Evolutionary conservation across 1,284 basidiomycete species (phyloP).

Genomic region (Fomitiporia mediterranea): DNA sequence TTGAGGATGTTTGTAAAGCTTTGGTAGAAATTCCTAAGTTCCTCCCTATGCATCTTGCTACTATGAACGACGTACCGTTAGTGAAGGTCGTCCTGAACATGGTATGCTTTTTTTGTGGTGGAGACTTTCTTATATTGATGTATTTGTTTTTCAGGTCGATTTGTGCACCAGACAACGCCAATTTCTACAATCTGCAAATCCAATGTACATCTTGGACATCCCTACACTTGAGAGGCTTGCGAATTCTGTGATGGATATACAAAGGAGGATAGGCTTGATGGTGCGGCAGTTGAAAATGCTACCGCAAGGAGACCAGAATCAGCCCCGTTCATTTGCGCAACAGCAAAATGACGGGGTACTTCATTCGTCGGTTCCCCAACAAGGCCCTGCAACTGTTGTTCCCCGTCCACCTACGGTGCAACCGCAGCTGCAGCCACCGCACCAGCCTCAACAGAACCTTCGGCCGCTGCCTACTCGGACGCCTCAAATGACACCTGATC

Average conservation of each 20-base stretch:
- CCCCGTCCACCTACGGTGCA: slow-evolving; percentile 17
- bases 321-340: neutral
- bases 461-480: slow-evolving; percentile 5
- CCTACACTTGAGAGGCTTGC: slow-evolving; percentile 44
- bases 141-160: slow-evolving; percentile 32
- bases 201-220: slow-evolving; percentile 47
- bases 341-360: slow-evolving; percentile 1
- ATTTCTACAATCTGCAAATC: slow-evolving; percentile 38
- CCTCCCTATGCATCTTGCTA: slow-evolving; percentile 42
- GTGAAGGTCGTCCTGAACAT: slow-evolving; percentile 48
- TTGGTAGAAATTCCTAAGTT: slow-evolving; percentile 45
- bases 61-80: slow-evolving; percentile 41
- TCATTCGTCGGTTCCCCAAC: neutral
- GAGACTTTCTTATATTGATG: neutral
- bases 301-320: neutral
- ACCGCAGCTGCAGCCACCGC: slow-evolving; percentile 5
- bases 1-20: slow-evolving; percentile 44
- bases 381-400: neutral
- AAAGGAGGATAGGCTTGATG: neutral
- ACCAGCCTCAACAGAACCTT: slow-evolving; percentile 10
- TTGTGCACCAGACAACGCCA: slow-evolving; percentile 48
- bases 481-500: slow-evolving; percentile 10
- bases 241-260: neutral
- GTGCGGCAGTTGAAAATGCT: neutral
- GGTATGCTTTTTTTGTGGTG: slow-evolving; percentile 36